Conservation (phyloP, 352 stramenopile genomes). For the Vaucheria bursata region DNA sequence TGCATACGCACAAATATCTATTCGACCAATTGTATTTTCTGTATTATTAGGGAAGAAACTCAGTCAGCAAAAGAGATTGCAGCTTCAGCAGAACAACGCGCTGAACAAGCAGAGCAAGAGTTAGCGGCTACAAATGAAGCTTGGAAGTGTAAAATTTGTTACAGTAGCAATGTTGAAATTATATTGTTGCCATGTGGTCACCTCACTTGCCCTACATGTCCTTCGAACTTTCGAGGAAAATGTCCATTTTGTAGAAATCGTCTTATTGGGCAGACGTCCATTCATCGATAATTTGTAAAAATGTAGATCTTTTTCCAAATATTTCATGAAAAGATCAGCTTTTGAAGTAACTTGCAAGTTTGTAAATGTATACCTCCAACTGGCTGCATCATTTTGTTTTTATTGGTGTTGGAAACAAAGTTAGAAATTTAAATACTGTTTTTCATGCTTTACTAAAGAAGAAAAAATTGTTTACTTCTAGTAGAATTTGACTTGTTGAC, state of each 20-base stretch:
- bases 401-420: no score
- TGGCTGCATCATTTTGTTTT: no score
- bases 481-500: no score
- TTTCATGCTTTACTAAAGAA: no score
- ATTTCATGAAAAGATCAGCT: no score
- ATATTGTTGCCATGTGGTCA: slow-evolving; percentile 32
- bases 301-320: background rate
- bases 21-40: no score
- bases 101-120: slow-evolving; percentile 9
- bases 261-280: slow-evolving; percentile 10
- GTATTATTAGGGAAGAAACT: slow-evolving; percentile 17
- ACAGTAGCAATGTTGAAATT: slow-evolving; percentile 15
- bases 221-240: background rate
- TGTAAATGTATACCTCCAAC: no score
- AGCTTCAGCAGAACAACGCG: background rate
- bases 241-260: slow-evolving; percentile 34
- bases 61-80: background rate
- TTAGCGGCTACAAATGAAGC: slow-evolving; percentile 17
- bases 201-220: slow-evolving; percentile 33
- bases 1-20: background rate
- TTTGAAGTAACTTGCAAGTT: no score
- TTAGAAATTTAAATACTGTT: no score
- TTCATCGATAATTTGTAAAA: background rate
- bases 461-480: no score
- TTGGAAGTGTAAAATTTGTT: slow-evolving; percentile 37